phyloP scores from a whole-genome alignment of 208 protist genomes.

The Wallacemonas sp. region DNA sequence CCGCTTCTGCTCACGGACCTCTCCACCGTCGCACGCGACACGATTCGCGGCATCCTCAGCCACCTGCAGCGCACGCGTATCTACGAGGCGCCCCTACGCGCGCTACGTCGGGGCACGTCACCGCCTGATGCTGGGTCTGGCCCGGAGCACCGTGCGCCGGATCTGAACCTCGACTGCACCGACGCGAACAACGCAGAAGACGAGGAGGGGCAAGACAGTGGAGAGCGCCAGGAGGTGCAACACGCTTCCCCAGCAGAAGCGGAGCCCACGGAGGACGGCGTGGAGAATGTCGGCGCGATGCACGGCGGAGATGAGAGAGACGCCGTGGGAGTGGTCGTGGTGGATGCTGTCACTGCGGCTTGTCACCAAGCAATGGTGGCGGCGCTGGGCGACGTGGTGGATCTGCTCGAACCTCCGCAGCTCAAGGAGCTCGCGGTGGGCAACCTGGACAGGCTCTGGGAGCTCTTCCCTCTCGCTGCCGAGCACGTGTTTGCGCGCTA shows the following conservation, averaged over 20 bases:
- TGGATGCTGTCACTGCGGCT: not conserved
- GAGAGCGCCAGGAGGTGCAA: too few relatives aligned
- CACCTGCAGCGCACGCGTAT: not conserved
- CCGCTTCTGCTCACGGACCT: not conserved
- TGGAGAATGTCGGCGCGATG: too few relatives aligned
- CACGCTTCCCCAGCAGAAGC: too few relatives aligned
- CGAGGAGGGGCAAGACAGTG: too few relatives aligned
- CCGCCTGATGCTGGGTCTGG: not conserved
- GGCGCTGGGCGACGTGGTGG: not conserved
- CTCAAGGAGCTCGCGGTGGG: conserved; percentile 55
- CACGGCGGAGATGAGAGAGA: too few relatives aligned
- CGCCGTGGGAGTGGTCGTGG: not conserved
- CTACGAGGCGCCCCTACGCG: conserved; percentile 9
- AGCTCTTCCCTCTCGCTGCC: conserved; percentile 43
- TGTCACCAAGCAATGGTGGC: not conserved
- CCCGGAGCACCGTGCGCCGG: too few relatives aligned
- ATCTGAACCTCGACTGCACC: too few relatives aligned
- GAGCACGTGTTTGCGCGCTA: conserved; percentile 37
- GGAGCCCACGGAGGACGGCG: too few relatives aligned
- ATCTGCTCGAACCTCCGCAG: conserved; percentile 28
- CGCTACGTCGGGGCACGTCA: conserved; percentile 11
- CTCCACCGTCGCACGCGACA: conserved; percentile 9
- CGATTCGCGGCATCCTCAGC: conserved; percentile 3
- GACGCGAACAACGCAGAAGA: too few relatives aligned
- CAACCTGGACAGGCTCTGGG: conserved; percentile 38